Base-by-base conservation (phyloP, 768 basidiomycete genomes). In the Suillus subluteus region DNA sequence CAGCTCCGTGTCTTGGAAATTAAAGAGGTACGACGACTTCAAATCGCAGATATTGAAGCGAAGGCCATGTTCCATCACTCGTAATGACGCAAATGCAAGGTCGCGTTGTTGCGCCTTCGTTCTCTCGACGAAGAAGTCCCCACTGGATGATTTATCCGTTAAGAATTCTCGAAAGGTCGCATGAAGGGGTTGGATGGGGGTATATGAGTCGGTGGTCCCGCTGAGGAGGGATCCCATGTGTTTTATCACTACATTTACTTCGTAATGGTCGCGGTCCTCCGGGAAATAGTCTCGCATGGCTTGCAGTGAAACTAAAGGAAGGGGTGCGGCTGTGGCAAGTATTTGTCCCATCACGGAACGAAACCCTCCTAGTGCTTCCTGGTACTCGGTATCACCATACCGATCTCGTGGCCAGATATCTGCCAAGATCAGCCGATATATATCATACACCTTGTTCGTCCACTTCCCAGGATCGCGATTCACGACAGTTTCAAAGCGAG, bases 11-110 rank as follows among this genome's bases (percentile, higher is more conserved):
- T 79, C 63, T 81, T 43, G 16, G 41, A 12, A 16, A 41, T 43
- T 79, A 11, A 43, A 67, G 15, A 71, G 32, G 62, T 75, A 73
- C 1, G 80, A 80, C 11, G 71, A 74, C 44, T 71, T 66, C 7
- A 82, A 64, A 7, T 75, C 46, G 65, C 75, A 78, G 7, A 82
- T 79, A 63, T 81, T 79, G 71, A 82, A 81, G 58, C 67, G 64
- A 37, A 80, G 75, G 2, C 58, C 67, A 12, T 62, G 52, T 6
- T 74, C 67, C 80, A 81, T 75, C 16, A 75, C 64, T 2, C 61
- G 52, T 16, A 43, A 16, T 43, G 41, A 43, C 16, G 16, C 41
- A 18, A 54, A 26, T 26, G 67, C 67, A 18, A 70, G 46, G 30
- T 40, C 40, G 13, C 38, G 3, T 21, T 65, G 37, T 18, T 43